A percentile compares a stretch with the other conserved stretches of the same genome.
These are phyloP conservation scores for Waltergamsia citrina DNA, from an alignment of 2,329 filamentous ascomycete species.

Conservation along the genomic window DNA sequence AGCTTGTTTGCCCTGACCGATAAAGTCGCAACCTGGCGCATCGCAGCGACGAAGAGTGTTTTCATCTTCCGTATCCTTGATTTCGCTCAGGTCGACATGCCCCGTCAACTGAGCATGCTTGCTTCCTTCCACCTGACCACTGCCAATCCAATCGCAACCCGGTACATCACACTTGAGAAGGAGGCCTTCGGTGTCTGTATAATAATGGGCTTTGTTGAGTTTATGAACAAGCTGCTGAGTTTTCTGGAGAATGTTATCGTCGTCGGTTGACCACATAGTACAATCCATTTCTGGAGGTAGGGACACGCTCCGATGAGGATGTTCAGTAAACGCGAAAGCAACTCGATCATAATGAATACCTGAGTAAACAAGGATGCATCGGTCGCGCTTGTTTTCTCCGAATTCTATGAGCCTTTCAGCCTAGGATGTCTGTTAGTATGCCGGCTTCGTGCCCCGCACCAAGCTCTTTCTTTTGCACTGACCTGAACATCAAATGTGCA, in stretches of 20 bases:
- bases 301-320: slow-evolving; percentile 42
- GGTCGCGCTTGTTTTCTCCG: slow-evolving; percentile 60
- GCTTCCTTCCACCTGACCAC: slow-evolving; percentile 53
- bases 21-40: slow-evolving; percentile 46
- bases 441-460: too few relatives aligned
- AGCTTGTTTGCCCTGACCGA: slow-evolving; percentile 54
- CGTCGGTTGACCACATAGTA: slow-evolving; percentile 41
- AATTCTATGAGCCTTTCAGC: slow-evolving; percentile 43
- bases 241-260: slow-evolving; percentile 60
- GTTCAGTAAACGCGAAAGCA: slow-evolving; percentile 58
- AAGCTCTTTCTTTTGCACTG: too few relatives aligned
- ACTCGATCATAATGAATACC: slow-evolving; percentile 93
- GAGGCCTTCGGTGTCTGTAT: slow-evolving; percentile 77
- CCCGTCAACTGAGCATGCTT: slow-evolving; percentile 53
- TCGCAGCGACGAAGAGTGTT: slow-evolving; percentile 73
- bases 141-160: slow-evolving; percentile 56
- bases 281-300: slow-evolving; percentile 67
- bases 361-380: slow-evolving; percentile 79
- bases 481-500: slow-evolving; percentile 71
- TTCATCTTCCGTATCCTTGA: slow-evolving; percentile 75
- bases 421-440: slow-evolving; percentile 9
- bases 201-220: slow-evolving; percentile 68
- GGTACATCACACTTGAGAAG: slow-evolving; percentile 62
- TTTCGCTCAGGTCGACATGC: slow-evolving; percentile 48
- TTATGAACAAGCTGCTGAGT: slow-evolving; percentile 56